A percentile compares a stretch with the other conserved stretches of the same genome.
Conservation (phyloP, 192 early-diverging fungal genomes). For the Podochytrium sp. region DNA sequence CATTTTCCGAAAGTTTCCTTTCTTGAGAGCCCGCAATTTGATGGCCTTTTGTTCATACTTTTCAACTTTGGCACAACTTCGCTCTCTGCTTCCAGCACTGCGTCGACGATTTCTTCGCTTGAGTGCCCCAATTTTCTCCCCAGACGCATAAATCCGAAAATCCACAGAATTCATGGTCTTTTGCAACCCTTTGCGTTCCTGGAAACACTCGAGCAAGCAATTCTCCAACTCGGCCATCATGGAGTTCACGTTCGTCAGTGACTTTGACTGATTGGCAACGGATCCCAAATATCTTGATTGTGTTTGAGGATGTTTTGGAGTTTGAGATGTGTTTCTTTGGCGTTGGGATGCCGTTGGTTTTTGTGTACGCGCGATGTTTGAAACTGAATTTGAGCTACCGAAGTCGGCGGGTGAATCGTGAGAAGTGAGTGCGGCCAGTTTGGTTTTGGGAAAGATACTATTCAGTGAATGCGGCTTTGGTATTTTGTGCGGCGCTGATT, state of each 20-base stretch:
- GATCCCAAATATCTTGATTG: not conserved
- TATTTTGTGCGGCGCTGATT: not conserved
- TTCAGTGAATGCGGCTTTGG: not conserved
- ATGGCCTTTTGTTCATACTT: conserved; percentile 18
- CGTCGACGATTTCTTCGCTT: not conserved
- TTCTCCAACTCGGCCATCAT: conserved; percentile 27
- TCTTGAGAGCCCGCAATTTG: conserved; percentile 10
- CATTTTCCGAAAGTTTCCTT: conserved; percentile 16
- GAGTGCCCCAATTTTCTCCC: conserved; percentile 1
- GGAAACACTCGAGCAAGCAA: conserved; percentile 17
- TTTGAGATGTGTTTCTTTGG: not conserved
- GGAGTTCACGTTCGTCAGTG: not conserved
- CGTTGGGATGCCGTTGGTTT: not conserved
- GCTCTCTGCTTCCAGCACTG: not conserved
- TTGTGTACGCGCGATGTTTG: not conserved
- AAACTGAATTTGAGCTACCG: not conserved
- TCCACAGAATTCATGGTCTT: conserved; percentile 4
- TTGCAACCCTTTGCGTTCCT: not conserved
- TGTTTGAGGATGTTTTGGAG: not conserved
- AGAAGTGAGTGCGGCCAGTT: not conserved
- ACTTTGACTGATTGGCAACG: not conserved
- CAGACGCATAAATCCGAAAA: not conserved
- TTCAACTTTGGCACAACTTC: not conserved
- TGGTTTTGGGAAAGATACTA: not conserved
- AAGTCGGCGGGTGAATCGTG: not conserved